A percentile compares a stretch with the other conserved stretches of the same genome.
Evolutionary conservation across 75 land plant genomes (phyloP).

Genomic region (Isoetes taiwanensis): DNA sequence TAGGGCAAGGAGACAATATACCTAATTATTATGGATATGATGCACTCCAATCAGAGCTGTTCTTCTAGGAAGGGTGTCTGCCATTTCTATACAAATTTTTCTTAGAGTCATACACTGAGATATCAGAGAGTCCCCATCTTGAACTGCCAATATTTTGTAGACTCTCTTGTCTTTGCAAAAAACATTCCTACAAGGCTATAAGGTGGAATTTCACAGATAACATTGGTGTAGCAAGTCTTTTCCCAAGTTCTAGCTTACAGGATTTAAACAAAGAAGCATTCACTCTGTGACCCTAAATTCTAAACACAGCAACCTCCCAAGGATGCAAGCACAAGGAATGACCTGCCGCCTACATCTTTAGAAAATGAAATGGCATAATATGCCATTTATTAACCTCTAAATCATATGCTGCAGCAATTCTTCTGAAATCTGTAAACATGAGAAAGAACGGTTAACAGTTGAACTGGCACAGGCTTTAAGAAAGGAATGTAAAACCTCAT

Average conservation of each 20-base stretch:
- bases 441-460: conserved; percentile 23
- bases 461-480: conserved; percentile 11
- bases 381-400: conserved; percentile 23
- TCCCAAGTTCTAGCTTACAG: conserved; percentile 15
- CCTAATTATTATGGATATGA: conserved; percentile 16
- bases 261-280: conserved; percentile 18
- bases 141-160: conserved; percentile 30
- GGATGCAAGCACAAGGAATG: conserved; percentile 3
- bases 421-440: conserved; percentile 29
- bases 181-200: conserved; percentile 37
- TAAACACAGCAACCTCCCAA: background rate
- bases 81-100: conserved; percentile 28
- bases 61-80: conserved; percentile 16
- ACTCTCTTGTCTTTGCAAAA: background rate
- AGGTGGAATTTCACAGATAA: conserved; percentile 14
- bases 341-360: background rate
- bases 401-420: conserved; percentile 21
- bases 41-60: conserved; percentile 22
- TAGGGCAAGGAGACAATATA: conserved; percentile 33
- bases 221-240: conserved; percentile 27
- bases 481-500: conserved; percentile 16
- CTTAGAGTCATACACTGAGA: conserved; percentile 35
- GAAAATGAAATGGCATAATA: conserved; percentile 21
- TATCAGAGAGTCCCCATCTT: conserved; percentile 18
- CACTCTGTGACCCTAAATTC: conserved; percentile 12